Base-by-base conservation (phyloP, 305 asterid species). In the Ruellia speciosa region DNA sequence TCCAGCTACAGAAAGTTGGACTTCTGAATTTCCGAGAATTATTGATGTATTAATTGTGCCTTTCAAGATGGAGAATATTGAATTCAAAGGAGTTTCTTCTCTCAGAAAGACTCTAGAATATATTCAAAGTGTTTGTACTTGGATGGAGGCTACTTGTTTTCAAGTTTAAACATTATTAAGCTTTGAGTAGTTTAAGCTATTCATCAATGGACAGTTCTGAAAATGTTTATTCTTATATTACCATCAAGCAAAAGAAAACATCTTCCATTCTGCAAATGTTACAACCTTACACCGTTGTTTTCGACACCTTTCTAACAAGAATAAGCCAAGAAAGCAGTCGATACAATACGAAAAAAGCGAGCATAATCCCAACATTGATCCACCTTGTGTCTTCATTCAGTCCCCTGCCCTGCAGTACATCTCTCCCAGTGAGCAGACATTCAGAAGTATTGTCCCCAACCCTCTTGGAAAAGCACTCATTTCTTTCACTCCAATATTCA, bases 351-450 rank as follows among this genome's bases (percentile, higher is more conserved):
- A 87, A 89, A 72, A 84, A 86, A 0, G 66, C 71, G 58, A 86
- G 67, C 97, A 89, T 89, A 49, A 89, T 73, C 37, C 90, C 95
- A 0, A 86, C 88, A 52, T 86, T 89, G 14, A 75, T 73, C 92
- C 81, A 81, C 69, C 97, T 82, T 4, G 82, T 79, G 58, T 89
- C 97, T 52, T 52, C 63, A 0, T 77, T 82, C n/a, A 89, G 76
- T 60, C 88, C 97, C 66, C 95, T 78, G 62, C 70, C 70, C 83
- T 75, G 76, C 97, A 89, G 62, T 31, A 89, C 87, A 63, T 82
- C 95, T 51, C 64, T 52, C 69, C 97, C 97, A 0, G 94, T 89
- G 9, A 89, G 81, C 80, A 67, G 49, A 61, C 97, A 89, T 7
- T 66, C 63, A 0, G 69, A 37, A 5, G 9, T 4, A 59, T 43